Evolutionary conservation across 176 grass and related monocot species (phyloP), one percentile per base, ranked within the genome.

Genomic region (Alopecurus myosuroides): DNA sequence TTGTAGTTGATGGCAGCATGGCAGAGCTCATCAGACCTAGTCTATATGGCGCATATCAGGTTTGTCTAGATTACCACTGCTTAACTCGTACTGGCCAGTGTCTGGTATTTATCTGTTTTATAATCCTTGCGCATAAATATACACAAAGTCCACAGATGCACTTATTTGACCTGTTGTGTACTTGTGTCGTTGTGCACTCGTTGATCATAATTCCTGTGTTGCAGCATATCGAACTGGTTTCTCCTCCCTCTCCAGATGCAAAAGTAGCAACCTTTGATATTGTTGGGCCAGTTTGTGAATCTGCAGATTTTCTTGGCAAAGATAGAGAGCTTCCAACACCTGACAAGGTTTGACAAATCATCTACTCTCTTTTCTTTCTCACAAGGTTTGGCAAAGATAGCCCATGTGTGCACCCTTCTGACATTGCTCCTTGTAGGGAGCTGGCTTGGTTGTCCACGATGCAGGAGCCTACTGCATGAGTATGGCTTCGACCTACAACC

Each of bases 391-490:
- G 13, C 28, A 31, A 63, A 17, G 26, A 63, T 63, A 31, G 20
- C n/a, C 10, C 14, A 66, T 63, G 35, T 45, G 0, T 73, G 31
- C 18, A 4, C 13, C 52, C 44, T 77, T 55, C 68, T 85, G 28
- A 78, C 18, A 65, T 70, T 70, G 31, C 11, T 8, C 4, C 4
- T 67, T 90, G n/a, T 55, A 98, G 97, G 93, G 97, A 90, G 77
- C 88, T 87, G 93, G 97, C 70, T 83, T 98, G 75, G 97, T 96
- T 66, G 93, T 98, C 82, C 97, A 98, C 53, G 97, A 98, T 4
- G 93, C 97, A 22, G 97, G 93, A 66, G 97, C 97, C 36, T 98
- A 96, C 85, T 96, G 97, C 84, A 98, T 98, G 97, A 98, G 97
- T 88, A 98, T 98, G 97, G 93, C 97, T 70, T 98, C 97, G 65